These are phyloP conservation scores for Cotoneaster glaucophyllus DNA, from an alignment of 306 rosid genomes.

Conservation along the genomic window DNA sequence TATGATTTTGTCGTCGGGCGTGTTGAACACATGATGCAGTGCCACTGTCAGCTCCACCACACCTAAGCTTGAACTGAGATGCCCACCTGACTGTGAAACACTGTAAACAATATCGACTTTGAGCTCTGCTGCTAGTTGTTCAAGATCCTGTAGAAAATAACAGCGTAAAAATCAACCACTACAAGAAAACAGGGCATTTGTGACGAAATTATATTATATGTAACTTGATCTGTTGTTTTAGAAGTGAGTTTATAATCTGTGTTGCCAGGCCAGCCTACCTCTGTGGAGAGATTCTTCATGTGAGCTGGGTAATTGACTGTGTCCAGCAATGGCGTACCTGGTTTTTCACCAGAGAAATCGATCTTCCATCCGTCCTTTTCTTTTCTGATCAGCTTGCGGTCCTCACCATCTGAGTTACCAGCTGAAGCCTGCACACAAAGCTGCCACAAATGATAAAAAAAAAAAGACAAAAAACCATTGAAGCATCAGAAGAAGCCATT, in stretches of 20 bases:
- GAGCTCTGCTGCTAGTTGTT: conserved; percentile 75
- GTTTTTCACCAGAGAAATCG: conserved; percentile 48
- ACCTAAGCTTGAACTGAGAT: conserved; percentile 93
- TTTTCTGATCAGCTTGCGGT: conserved; percentile 31
- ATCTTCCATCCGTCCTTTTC: conserved; percentile 55
- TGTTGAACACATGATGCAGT: conserved; percentile 77
- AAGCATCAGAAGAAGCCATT: background rate
- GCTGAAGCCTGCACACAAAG: conserved; percentile 49
- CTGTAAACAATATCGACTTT: conserved; percentile 68
- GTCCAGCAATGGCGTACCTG: conserved; percentile 76
- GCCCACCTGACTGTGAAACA: conserved; percentile 75
- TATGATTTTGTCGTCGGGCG: conserved; percentile 79
- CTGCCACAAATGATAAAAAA: conserved; percentile 25
- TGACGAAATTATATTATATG: background rate
- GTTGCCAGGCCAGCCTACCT: conserved; percentile 30
- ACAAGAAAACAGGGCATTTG: background rate
- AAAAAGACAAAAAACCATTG: background rate
- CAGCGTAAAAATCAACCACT: too few relatives aligned
- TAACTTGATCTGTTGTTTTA: background rate
- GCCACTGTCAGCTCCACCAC: conserved; percentile 84
- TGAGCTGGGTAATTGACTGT: conserved; percentile 69
- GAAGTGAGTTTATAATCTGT: background rate
- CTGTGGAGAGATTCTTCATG: conserved; percentile 62
- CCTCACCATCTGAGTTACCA: conserved; percentile 27
- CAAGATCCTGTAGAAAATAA: conserved; percentile 51